These are phyloP conservation scores for Solanum infundibuliforme DNA, from an alignment of 257 asterid genomes.

Conservation along the genomic window DNA sequence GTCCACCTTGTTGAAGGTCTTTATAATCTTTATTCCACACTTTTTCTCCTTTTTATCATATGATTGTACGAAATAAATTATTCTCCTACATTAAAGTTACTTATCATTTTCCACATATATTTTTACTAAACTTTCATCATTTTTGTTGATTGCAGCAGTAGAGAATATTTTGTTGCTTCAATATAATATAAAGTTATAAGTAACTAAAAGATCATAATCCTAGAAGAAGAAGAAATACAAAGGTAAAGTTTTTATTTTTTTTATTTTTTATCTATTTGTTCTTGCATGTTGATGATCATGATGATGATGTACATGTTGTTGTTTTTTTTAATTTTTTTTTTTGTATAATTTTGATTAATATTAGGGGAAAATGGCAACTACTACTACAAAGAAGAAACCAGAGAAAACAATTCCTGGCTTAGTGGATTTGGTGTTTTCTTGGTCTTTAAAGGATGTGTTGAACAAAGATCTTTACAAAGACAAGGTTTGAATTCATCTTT, in stretches of 20 bases:
- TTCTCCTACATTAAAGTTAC: neutral
- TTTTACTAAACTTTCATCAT: neutral
- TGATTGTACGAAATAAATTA: neutral
- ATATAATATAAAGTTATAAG: neutral
- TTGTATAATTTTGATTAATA: neutral
- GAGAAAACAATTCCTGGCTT: neutral
- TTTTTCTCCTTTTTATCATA: neutral
- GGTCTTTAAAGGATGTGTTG: slow-evolving; percentile 33
- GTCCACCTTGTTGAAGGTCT: neutral
- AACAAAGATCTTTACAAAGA: slow-evolving; percentile 31
- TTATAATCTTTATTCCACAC: neutral
- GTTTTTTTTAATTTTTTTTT: neutral
- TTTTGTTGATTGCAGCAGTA: neutral
- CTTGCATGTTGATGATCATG: neutral
- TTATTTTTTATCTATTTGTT: neutral
- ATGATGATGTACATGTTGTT: neutral
- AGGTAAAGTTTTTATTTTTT: neutral
- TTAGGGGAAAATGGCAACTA: neutral
- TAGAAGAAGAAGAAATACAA: neutral
- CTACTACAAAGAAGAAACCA: neutral
- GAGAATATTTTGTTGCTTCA: neutral
- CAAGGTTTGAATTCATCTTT: slow-evolving; percentile 10
- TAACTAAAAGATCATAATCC: neutral
- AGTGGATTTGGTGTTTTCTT: slow-evolving; percentile 25
- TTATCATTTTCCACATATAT: neutral